Percentiles rank a stretch among this genome's conserved stretches.
phyloP scores from a whole-genome alignment of 169 alveolate genomes.

The Plasmodium gaboni region DNA sequence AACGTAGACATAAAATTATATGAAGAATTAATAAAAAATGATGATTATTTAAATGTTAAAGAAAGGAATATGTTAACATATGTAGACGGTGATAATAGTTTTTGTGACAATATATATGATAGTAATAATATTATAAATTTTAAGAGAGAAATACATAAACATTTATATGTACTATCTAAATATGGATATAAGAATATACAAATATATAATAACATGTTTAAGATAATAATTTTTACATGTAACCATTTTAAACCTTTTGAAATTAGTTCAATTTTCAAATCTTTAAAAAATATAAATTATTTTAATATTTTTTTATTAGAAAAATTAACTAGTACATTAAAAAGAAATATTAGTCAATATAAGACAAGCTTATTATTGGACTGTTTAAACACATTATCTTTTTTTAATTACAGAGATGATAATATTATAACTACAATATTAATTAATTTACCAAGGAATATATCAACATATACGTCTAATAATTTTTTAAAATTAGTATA shows the following conservation, averaged over 20 bases:
- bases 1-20: too few species aligned
- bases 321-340: slow-evolving; percentile 18
- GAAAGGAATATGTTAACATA: too few species aligned
- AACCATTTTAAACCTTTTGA: slow-evolving; percentile 28
- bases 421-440: slow-evolving; percentile 33
- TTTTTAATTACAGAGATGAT: slow-evolving; percentile 40
- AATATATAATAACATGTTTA: slow-evolving; percentile 26
- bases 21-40: too few species aligned
- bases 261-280: slow-evolving; percentile 56
- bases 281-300: slow-evolving; percentile 41
- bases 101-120: neutral
- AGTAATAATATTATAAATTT: neutral
- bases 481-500: slow-evolving; percentile 41
- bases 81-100: too few species aligned
- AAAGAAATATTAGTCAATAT: slow-evolving; percentile 60
- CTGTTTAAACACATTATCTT: slow-evolving; percentile 52
- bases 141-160: slow-evolving; percentile 30
- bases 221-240: slow-evolving; percentile 16
- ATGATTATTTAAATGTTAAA: too few species aligned
- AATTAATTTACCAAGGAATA: slow-evolving; percentile 44
- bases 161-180: slow-evolving; percentile 43
- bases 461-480: slow-evolving; percentile 46
- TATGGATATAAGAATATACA: slow-evolving; percentile 40
- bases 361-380: slow-evolving; percentile 37
- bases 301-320: slow-evolving; percentile 43